Conservation (phyloP, 140 eudicot genomes). For the Anethum foeniculum region DNA sequence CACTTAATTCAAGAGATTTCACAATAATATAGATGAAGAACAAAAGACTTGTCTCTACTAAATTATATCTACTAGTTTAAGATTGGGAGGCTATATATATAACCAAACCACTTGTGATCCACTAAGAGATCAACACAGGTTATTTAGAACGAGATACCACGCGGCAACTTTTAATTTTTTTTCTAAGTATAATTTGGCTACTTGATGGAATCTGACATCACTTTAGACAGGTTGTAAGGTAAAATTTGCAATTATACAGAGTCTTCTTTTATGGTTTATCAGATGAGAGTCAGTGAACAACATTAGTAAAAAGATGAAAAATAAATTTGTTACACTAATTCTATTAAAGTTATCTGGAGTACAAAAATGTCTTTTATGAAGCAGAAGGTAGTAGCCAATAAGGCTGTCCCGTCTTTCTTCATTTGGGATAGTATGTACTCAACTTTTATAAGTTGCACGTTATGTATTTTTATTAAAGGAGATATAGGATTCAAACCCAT, state of each 20-base stretch:
- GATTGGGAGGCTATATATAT: conserved; percentile 23
- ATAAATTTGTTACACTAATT: not conserved
- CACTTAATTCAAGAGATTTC: conserved; percentile 29
- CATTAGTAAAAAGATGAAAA: not conserved
- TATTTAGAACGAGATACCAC: conserved; percentile 19
- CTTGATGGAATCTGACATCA: conserved; percentile 32
- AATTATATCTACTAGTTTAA: conserved; percentile 18
- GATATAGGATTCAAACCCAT: conserved; percentile 16
- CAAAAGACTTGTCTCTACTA: conserved; percentile 27
- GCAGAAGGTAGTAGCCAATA: conserved; percentile 15
- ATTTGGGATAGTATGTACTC: too few species aligned
- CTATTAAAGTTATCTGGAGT: not conserved
- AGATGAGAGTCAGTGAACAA: conserved; percentile 37
- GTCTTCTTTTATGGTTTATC: conserved; percentile 29
- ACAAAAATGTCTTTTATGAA: not conserved
- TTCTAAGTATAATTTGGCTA: conserved; percentile 15
- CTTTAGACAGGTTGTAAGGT: conserved; percentile 12
- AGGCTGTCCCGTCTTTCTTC: not conserved
- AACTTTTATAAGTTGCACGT: not conserved
- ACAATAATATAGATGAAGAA: conserved; percentile 30
- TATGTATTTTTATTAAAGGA: conserved; percentile 17
- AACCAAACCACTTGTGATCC: conserved; percentile 32
- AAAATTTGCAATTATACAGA: conserved; percentile 29
- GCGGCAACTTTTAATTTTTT: conserved; percentile 23
- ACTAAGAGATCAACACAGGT: not conserved